Conservation (phyloP, 2,329 filamentous ascomycete species). For the Fusarium sp. region DNA sequence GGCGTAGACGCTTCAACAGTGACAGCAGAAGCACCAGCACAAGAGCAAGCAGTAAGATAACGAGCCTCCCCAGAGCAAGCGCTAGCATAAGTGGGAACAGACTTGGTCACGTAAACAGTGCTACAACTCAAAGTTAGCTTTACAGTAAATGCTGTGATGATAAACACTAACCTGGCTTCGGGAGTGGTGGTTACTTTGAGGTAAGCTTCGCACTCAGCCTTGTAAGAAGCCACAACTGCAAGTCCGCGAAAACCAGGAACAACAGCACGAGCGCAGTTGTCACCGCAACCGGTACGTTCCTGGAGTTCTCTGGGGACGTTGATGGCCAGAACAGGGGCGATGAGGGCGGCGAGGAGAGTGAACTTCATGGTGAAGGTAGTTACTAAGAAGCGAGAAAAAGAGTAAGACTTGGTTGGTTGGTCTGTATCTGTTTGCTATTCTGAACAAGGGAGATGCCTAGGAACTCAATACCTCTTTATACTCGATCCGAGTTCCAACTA, state of each 20-base stretch:
- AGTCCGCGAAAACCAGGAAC: conserved; percentile 32
- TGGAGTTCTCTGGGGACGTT: conserved; percentile 35
- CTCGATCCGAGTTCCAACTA: too few relatives aligned
- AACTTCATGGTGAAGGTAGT: conserved; percentile 35
- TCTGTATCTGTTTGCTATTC: background rate
- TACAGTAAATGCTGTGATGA: rapidly evolving
- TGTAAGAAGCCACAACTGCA: conserved; percentile 21
- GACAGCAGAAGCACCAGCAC: conserved; percentile 26
- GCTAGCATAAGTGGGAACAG: conserved; percentile 40
- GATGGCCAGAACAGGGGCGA: conserved; percentile 27
- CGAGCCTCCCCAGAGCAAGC: conserved; percentile 39
- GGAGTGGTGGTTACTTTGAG: conserved; percentile 36
- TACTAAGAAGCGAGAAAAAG: background rate
- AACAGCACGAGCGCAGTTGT: conserved; percentile 41
- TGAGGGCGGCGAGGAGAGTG: conserved; percentile 32
- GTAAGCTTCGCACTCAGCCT: conserved; percentile 39
- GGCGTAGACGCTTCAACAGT: conserved; percentile 35
- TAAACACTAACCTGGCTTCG: conserved; percentile 18
- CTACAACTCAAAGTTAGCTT: conserved; percentile 6
- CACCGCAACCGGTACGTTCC: conserved; percentile 28
- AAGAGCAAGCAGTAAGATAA: conserved; percentile 41
- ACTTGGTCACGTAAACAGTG: conserved; percentile 39
- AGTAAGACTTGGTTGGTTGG: background rate
- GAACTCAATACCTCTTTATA: conserved; percentile 23
- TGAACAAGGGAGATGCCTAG: background rate